Conservation (phyloP, 495 filamentous ascomycete species). For the Filosporella fistucella region DNA sequence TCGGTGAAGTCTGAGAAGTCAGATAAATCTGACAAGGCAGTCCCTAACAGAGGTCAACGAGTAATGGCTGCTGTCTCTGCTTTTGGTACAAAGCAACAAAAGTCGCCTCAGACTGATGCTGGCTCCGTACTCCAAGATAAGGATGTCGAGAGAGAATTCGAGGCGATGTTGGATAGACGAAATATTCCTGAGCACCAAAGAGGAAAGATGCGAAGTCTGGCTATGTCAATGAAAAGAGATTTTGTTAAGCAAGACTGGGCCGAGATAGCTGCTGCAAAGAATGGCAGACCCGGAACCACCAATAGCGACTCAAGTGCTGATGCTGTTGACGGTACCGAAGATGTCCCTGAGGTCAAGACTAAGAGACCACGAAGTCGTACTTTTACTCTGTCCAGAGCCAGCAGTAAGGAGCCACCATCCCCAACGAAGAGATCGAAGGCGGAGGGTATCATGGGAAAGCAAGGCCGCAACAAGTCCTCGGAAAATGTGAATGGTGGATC, state of each 20-base stretch:
- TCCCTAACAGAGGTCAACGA: constrained; percentile 38
- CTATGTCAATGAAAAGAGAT: constrained; percentile 86
- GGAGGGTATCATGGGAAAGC: constrained; percentile 42
- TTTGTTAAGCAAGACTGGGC: constrained; percentile 86
- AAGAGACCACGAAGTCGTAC: constrained; percentile 70
- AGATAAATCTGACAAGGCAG: constrained; percentile 23
- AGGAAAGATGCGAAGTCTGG: constrained; percentile 87
- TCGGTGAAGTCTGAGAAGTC: constrained; percentile 1
- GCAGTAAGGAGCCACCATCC: constrained; percentile 48
- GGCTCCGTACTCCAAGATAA: constrained; percentile 23
- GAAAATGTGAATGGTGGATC: constrained; percentile 43
- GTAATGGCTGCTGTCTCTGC: constrained; percentile 65
- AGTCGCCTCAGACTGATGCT: constrained; percentile 33
- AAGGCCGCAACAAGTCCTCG: constrained; percentile 45
- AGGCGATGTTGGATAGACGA: constrained; percentile 70
- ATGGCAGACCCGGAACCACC: constrained; percentile 24
- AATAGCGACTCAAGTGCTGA: constrained; percentile 29
- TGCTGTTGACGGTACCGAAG: constrained; percentile 13
- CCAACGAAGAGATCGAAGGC: constrained; percentile 54
- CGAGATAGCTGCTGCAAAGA: constrained; percentile 44
- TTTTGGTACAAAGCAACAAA: constrained; percentile 26
- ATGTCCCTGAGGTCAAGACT: constrained; percentile 14
- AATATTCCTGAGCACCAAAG: constrained; percentile 93
- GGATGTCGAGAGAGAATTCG: constrained; percentile 50
- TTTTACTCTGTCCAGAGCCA: constrained; percentile 66